Evolutionary conservation across 2,329 filamentous ascomycete genomes (phyloP).

Genomic region (Aspergillus niger): DNA sequence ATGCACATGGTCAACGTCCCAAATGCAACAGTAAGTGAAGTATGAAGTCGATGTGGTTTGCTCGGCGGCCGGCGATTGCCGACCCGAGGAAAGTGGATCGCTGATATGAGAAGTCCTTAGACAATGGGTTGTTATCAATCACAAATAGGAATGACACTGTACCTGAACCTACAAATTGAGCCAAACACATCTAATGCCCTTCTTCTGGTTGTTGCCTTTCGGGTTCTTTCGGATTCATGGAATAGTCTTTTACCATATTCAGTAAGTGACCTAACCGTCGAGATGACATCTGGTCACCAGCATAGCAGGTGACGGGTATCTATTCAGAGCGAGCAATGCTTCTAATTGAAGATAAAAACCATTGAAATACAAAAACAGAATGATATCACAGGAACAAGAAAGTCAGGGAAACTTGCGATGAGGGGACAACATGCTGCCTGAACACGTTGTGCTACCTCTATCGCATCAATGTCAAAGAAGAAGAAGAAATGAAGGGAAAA

Average conservation of each 20-base stretch:
- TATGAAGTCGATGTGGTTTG: not conserved
- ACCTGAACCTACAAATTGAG: too few species aligned
- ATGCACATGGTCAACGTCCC: not conserved
- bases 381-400: not conserved
- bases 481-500: too few species aligned
- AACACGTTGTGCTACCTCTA: not conserved
- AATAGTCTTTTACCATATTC: too few species aligned
- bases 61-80: not conserved
- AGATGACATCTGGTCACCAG: too few species aligned
- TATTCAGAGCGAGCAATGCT: not conserved
- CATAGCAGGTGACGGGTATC: not conserved
- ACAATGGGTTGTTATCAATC: not conserved
- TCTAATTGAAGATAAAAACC: not conserved
- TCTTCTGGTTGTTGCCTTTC: not conserved
- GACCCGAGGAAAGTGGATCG: not conserved
- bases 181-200: not conserved
- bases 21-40: not conserved
- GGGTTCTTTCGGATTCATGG: too few species aligned
- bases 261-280: too few species aligned
- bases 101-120: not conserved
- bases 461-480: not conserved
- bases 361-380: not conserved
- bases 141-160: not conserved
- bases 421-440: not conserved
- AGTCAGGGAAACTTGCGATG: not conserved